Percentiles rank a stretch among this genome's conserved stretches.
Evolutionary conservation across 1,139 yeast genomes (phyloP).

Genomic region (Blastobotrys elegans): DNA sequence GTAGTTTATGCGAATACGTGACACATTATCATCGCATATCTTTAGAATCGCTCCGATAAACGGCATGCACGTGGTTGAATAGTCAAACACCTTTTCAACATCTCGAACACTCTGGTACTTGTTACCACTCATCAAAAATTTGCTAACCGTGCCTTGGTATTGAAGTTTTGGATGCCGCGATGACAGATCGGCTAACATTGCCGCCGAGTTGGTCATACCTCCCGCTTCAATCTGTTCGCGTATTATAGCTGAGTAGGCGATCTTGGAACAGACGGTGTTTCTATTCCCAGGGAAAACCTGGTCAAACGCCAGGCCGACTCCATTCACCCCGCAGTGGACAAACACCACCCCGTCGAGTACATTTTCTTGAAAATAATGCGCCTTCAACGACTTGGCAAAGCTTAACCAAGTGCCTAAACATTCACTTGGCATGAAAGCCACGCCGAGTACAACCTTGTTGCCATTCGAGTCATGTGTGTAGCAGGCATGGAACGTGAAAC

Average conservation of each 20-base stretch:
- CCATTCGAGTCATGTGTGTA: constrained; percentile 1
- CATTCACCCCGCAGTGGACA: background rate
- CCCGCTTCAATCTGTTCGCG: too few species aligned
- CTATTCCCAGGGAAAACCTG: background rate
- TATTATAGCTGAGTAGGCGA: background rate
- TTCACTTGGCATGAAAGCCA: constrained; percentile 2
- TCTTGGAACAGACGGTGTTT: too few species aligned
- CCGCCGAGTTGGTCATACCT: too few species aligned
- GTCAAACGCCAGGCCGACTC: background rate
- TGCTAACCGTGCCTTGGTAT: too few species aligned
- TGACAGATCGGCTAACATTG: background rate
- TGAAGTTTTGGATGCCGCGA: too few species aligned
- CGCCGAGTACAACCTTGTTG: background rate
- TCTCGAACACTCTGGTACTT: background rate
- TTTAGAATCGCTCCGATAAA: background rate
- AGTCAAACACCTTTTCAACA: background rate
- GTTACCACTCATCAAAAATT: too few species aligned
- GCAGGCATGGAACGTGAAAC: background rate
- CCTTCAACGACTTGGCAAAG: constrained; percentile 1
- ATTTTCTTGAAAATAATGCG: constrained; percentile 1
- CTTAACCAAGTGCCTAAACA: constrained; percentile 2
- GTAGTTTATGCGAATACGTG: background rate
- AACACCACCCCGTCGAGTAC: background rate
- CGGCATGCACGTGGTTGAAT: background rate
- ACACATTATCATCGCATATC: constrained; percentile 3